Base-by-base conservation (phyloP, 306 rosid species). In the Castanospermum australe region DNA sequence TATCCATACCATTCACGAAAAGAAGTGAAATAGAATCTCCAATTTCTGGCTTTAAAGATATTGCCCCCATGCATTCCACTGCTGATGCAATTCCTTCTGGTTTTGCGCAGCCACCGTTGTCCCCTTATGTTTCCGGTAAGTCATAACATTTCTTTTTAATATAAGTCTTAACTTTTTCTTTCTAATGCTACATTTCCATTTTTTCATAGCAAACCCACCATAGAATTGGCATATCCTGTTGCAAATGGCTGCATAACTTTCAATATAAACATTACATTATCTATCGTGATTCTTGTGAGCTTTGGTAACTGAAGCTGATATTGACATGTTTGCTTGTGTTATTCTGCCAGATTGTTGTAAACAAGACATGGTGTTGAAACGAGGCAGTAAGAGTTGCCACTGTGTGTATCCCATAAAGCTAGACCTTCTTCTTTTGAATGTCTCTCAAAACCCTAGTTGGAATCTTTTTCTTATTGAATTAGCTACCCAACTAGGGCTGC, bases 351-450 rank as follows among this genome's bases (percentile, higher is more conserved):
- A 91, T 86, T 95, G 98, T 82, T 95, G 99, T 84, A 83, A 83
- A 75, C 86, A 83, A 66, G 90, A 85, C 85, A 93, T 81, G 97
- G 96, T 93, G 73, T 75, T 86, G 84, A 90, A 82, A 71, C 89
- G 90, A 62, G 98, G 86, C 66, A 90, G 88, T 83, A 86, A 28
- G 56, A 75, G 71, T 56, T 95, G 98, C 80, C 89, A 88, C 63
- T 95, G 99, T 67, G 98, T 88, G 48, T 95, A 93, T 91, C 99
- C 99, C 48, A 82, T 93, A 84, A 93, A 90, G 87, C 86, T 95
- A 77, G 99, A 95, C 79, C 91, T 95, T 72, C 96, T 93, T 33
- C 97, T 95, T 57, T 77, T 93, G 82, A 95, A 95, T 76, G 90
- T 93, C 79, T 90, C 99, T 20, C 89, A 83, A 83, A 93, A 84